Base-by-base conservation (phyloP, 139 green algal genomes). In the Axilococcus clingmanii region DNA sequence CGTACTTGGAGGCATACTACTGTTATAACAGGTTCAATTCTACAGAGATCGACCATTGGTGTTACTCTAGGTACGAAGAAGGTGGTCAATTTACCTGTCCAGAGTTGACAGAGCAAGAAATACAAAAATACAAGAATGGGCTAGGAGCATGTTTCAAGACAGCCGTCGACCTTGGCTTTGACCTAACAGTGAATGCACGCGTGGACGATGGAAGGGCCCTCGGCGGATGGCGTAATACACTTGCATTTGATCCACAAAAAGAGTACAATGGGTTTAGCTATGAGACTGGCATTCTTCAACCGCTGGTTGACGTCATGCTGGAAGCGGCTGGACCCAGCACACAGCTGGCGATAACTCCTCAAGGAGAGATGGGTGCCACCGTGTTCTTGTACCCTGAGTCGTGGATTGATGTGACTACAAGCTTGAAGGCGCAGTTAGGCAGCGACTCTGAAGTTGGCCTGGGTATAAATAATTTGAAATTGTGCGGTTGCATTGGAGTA, bases 201-300 rank as follows among this genome's bases (percentile, higher is more conserved):
- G 48, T 67, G 7, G 61, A 70, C 37, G 61, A 70, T 53, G 53
- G 46, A 25, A 40, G 16, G 14, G 23, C 34, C 17, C 42, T 55
- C 27, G 66, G 67, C 11, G 69, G 57, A 19, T 80, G 71, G 71
- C 54, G 71, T 25, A 76, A 80, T 30, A 71, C 51, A 3, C 46
- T 80, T 19, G 25, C 54, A n/a, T 76, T 76, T 41, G 35, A 63
- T 54, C 71, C 71, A 3, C 28, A 40, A 7, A 7, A 65, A 25
- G 63, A 61, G 30, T 66, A 72, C 27, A 52, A 49, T 20, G 42
- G 50, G 4, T 68, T 48, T 22, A 65, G 36, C 4, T 82, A 82
- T 42, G 52, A 56, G 30, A 47, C 75, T 50, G 55, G 61, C 27
- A 35, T 80, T 37, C 42, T 74, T 7, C 45, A 63, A 29, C 68